Conservation (phyloP, 148 eudicot species). For the Silene latifolia region DNA sequence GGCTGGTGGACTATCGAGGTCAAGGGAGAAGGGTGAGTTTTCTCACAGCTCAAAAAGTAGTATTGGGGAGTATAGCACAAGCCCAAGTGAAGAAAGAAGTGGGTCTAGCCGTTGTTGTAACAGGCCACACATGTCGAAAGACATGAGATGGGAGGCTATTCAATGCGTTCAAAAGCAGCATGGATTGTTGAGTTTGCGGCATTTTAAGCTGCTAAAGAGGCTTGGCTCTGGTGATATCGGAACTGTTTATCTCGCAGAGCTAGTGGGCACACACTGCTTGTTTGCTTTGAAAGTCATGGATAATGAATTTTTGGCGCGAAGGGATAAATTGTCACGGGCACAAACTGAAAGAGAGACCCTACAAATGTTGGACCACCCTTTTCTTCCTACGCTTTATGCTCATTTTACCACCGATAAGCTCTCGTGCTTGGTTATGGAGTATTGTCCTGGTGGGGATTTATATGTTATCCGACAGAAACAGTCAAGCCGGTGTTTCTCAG, state of each 20-base stretch:
- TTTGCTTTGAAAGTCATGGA: conserved; percentile 94
- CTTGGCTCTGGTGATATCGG: conserved; percentile 89
- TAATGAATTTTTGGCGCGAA: conserved; percentile 58
- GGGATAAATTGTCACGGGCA: conserved; percentile 62
- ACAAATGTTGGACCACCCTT: conserved; percentile 83
- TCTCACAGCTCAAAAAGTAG: conserved; percentile 85
- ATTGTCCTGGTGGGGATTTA: conserved; percentile 88
- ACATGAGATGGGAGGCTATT: conserved; percentile 71
- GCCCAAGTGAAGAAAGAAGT: conserved; percentile 71
- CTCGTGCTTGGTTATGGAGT: conserved; percentile 79
- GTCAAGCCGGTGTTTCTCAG: conserved; percentile 56
- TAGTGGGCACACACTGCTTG: conserved; percentile 49
- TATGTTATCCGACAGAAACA: conserved; percentile 82
- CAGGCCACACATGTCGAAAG: conserved; percentile 84
- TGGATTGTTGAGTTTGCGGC: conserved; percentile 49
- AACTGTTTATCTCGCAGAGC: conserved; percentile 71
- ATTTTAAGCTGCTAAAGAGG: conserved; percentile 65
- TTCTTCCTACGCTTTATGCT: conserved; percentile 83
- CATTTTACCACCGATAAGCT: conserved; percentile 62
- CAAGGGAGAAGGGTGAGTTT: conserved; percentile 62
- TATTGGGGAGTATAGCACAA: conserved; percentile 68
- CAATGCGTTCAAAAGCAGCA: conserved; percentile 35
- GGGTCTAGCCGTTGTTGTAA: conserved; percentile 48
- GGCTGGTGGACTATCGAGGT: conserved; percentile 40
- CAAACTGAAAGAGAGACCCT: conserved; percentile 76